These are phyloP conservation scores for Chrysosphaeria jannelii DNA, from an alignment of 2,329 filamentous ascomycete species.

Conservation along the genomic window DNA sequence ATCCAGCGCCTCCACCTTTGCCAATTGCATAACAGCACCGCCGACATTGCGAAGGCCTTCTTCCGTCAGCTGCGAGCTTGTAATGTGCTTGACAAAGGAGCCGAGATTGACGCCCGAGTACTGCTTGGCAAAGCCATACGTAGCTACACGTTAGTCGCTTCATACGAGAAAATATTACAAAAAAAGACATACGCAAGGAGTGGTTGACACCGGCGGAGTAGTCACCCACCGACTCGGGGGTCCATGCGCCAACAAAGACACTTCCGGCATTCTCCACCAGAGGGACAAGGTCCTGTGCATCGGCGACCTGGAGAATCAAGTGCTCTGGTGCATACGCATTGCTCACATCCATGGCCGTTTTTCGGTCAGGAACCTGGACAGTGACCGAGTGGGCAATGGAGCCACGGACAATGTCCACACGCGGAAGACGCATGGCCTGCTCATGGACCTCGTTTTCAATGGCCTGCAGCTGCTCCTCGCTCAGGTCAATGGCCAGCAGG, in stretches of 20 bases:
- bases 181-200: constrained; percentile 49
- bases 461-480: constrained; percentile 38
- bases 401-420: constrained; percentile 76
- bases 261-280: constrained; percentile 80
- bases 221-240: constrained; percentile 88
- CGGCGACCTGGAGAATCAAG: constrained; percentile 63
- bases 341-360: constrained; percentile 54
- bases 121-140: constrained; percentile 92
- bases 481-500: constrained; percentile 56
- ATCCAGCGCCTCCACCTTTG: constrained; percentile 79
- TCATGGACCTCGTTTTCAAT: constrained; percentile 78
- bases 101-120: constrained; percentile 92
- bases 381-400: constrained; percentile 72
- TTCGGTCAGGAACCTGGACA: constrained; percentile 37
- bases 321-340: constrained; percentile 94
- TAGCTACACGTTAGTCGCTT: constrained; percentile 25
- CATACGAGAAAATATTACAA: background rate
- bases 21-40: constrained; percentile 74
- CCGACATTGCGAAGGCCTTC: constrained; percentile 69
- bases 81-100: constrained; percentile 96
- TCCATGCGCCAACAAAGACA: constrained; percentile 90
- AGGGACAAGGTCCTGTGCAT: constrained; percentile 45
- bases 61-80: constrained; percentile 64
- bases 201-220: constrained; percentile 97
- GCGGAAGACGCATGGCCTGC: constrained; percentile 62